phyloP scores from a whole-genome alignment of 169 alveolate genomes.

The Toxoplasma gondii region DNA sequence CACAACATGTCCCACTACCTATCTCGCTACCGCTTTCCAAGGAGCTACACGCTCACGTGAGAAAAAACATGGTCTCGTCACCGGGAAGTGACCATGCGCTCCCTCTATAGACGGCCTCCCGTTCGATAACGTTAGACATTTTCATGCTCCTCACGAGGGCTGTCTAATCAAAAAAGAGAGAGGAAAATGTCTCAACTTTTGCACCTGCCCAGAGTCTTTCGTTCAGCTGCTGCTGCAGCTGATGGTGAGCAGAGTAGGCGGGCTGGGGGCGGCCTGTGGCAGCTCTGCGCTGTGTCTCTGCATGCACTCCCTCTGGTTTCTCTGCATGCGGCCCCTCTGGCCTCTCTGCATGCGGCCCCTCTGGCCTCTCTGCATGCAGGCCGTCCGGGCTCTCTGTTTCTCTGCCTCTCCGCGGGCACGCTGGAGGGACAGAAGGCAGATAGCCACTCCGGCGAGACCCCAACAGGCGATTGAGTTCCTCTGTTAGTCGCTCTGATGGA shows the following conservation, averaged over 20 bases:
- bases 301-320: neutral
- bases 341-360: too few species aligned
- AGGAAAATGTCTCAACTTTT: slow-evolving; percentile 8
- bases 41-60: too few species aligned
- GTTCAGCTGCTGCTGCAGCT: slow-evolving; percentile 37
- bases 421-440: neutral
- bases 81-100: too few species aligned
- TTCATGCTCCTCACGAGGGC: too few species aligned
- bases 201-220: slow-evolving; percentile 12
- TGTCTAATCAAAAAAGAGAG: neutral
- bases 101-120: too few species aligned
- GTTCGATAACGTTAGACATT: too few species aligned
- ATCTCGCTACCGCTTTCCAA: too few species aligned
- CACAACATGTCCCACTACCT: neutral
- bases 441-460: neutral
- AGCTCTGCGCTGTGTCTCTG: neutral
- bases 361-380: neutral
- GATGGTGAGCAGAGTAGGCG: neutral
- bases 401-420: neutral
- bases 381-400: neutral
- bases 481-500: neutral
- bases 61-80: too few species aligned
- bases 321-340: too few species aligned
- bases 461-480: neutral
- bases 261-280: neutral